Evolutionary conservation across 352 stramenopile species (phyloP).

Genomic region (Globisporangium yorkense): DNA sequence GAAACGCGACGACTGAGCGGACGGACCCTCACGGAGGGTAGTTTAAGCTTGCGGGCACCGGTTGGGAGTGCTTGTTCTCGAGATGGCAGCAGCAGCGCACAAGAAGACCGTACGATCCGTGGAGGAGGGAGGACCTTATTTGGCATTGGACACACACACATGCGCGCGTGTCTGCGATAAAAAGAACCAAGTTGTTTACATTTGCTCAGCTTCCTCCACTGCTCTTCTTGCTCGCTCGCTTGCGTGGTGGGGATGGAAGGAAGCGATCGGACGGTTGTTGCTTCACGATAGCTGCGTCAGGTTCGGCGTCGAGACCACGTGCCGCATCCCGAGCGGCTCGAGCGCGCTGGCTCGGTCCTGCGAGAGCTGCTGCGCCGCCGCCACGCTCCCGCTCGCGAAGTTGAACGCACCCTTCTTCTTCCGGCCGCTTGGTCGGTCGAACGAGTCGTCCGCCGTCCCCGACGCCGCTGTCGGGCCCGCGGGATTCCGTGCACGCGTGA

Average conservation of each 20-base stretch:
- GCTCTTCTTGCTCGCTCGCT: not conserved
- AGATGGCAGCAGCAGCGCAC: not conserved
- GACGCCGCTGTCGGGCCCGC: not conserved
- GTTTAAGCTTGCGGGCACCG: not conserved
- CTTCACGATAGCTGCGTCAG: slow-evolving; percentile 30
- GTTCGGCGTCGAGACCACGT: slow-evolving; percentile 59
- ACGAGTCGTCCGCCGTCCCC: not conserved
- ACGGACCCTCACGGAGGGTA: not conserved
- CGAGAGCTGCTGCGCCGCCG: slow-evolving; percentile 17
- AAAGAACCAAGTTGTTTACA: slow-evolving; percentile 17
- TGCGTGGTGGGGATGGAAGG: too few species aligned
- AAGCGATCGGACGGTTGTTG: not conserved
- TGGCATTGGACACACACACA: not conserved
- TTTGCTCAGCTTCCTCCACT: slow-evolving; percentile 7
- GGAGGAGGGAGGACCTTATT: not conserved
- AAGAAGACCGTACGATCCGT: not conserved
- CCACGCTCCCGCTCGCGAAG: slow-evolving; percentile 16
- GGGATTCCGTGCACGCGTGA: slow-evolving; percentile 1
- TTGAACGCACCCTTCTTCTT: slow-evolving; percentile 2
- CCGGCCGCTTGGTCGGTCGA: not conserved
- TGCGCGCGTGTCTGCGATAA: slow-evolving; percentile 4
- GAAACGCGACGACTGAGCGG: slow-evolving; percentile 72
- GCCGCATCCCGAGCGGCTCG: slow-evolving; percentile 33
- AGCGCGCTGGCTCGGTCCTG: slow-evolving; percentile 17
- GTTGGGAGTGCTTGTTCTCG: not conserved